These are phyloP conservation scores for Aspergillus alliaceus DNA, from an alignment of 2,329 filamentous ascomycete genomes.

Conservation along the genomic window DNA sequence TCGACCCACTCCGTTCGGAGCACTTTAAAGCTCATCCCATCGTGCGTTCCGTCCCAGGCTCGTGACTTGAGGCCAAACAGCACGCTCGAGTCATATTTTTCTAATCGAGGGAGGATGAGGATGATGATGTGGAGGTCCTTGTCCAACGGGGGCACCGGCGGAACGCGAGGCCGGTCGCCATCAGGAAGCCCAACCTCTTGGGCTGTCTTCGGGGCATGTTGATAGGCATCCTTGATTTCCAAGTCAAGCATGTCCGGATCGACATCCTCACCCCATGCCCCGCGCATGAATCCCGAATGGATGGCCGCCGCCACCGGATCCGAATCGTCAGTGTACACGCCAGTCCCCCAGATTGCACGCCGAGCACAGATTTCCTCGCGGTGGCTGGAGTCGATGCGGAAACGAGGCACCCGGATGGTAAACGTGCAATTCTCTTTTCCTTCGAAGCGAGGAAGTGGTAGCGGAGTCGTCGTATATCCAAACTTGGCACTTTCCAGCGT, in stretches of 20 bases:
- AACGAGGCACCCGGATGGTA: slow-evolving; percentile 80
- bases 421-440: slow-evolving; percentile 86
- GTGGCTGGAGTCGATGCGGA: slow-evolving; percentile 68
- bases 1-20: slow-evolving; percentile 81
- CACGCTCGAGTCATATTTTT: slow-evolving; percentile 72
- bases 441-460: slow-evolving; percentile 72
- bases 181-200: slow-evolving; percentile 35
- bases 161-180: slow-evolving; percentile 33
- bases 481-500: slow-evolving; percentile 53
- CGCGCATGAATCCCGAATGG: slow-evolving; percentile 87
- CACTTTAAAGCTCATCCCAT: slow-evolving; percentile 88
- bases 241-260: slow-evolving; percentile 66
- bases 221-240: slow-evolving; percentile 50
- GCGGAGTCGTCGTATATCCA: slow-evolving; percentile 61
- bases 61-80: slow-evolving; percentile 81
- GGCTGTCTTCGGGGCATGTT: slow-evolving; percentile 40
- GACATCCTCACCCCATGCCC: slow-evolving; percentile 79
- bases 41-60: slow-evolving; percentile 74
- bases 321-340: slow-evolving; percentile 93
- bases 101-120: slow-evolving; percentile 75
- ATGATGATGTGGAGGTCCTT: slow-evolving; percentile 86
- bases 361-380: slow-evolving; percentile 82
- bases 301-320: slow-evolving; percentile 91
- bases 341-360: slow-evolving; percentile 85
- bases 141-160: slow-evolving; percentile 57